phyloP scores from a whole-genome alignment of 768 basidiomycete species.

The Coprinopsis sp. region DNA sequence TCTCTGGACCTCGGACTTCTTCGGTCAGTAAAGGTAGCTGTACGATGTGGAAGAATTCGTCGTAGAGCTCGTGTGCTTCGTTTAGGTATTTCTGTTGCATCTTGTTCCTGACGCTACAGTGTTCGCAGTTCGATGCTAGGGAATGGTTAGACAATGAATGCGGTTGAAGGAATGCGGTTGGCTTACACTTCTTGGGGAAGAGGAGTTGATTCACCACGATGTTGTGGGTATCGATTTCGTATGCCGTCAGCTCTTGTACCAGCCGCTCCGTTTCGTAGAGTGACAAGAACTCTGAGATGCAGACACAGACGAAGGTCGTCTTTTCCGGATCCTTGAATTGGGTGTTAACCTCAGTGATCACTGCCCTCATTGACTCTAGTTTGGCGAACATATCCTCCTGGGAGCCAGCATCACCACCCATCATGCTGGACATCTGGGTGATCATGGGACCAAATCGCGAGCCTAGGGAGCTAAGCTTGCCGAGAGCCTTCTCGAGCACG shows the following conservation, averaged over 20 bases:
- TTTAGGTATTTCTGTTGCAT: conserved; percentile 99
- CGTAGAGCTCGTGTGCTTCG: conserved; percentile 96
- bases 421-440: conserved; percentile 94
- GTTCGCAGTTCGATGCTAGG: conserved; percentile 87
- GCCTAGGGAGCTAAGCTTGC: conserved; percentile 90
- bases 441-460: conserved; percentile 98
- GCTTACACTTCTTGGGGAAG: conserved; percentile 85
- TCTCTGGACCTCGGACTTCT: conserved; percentile 93
- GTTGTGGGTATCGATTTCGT: conserved; percentile 97
- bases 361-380: conserved; percentile 92
- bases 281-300: conserved; percentile 97
- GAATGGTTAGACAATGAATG: background rate
- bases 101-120: conserved; percentile 88
- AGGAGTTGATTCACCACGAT: conserved; percentile 97
- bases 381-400: conserved; percentile 99
- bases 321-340: conserved; percentile 99
- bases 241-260: conserved; percentile 90
- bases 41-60: conserved; percentile 97
- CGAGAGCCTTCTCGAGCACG: conserved; percentile 94
- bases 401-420: conserved; percentile 85
- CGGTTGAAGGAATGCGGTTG: conserved; percentile 2
- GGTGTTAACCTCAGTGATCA: conserved; percentile 97
- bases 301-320: conserved; percentile 97
- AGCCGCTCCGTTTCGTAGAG: conserved; percentile 98
- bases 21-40: conserved; percentile 92